Base-by-base conservation (phyloP, 768 basidiomycete genomes). In the Hortiboletus campestris region DNA sequence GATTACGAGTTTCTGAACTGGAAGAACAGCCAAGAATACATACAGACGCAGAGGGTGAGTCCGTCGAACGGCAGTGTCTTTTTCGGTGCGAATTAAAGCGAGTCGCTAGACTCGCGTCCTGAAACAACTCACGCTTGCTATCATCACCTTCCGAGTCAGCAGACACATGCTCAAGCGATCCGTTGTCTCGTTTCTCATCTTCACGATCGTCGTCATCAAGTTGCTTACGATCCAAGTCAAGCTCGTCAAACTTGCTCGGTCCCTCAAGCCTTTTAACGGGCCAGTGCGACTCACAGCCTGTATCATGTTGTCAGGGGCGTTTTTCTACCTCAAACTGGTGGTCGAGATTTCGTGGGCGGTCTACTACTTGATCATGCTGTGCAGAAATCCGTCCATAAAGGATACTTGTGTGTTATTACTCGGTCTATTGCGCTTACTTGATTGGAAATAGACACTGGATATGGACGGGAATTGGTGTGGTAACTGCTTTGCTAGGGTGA, bases 121-220 rank as follows among this genome's bases (percentile, higher is more conserved):
- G 28, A 60, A 57, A 31, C 68, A 63, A 13, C 64, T 69, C 35
- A 63, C 61, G 35, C 50, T 69, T 36, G 62, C 66, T 0, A 8
- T 68, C 39, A 48, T 69, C 59, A 69, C 68, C 38, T 66, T 70
- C 35, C 68, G 62, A n/a, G n/a, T 66, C 43, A 55, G 68, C 54
- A 55, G 55, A 50, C 60, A 65, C 46, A 65, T 70, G 60, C 49
- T 68, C 50, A 70, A 62, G 53, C 68, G 64, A 51, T 70, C 68
- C 49, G 58, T 70, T 36, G 51, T 68, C 41, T 58, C 64, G 36
- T 66, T 68, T 48, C 56, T 69, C 60, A 64, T 69, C 57, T 68
- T 70, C 35, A 51, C 68, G 47, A 66, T 69, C 64, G 56, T 69
- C 56, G 58, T 62, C 57, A 53, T 69, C 64, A 70, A 70, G 53